Base-by-base conservation (phyloP, 345 rosid genomes). In the Linum tenue region DNA sequence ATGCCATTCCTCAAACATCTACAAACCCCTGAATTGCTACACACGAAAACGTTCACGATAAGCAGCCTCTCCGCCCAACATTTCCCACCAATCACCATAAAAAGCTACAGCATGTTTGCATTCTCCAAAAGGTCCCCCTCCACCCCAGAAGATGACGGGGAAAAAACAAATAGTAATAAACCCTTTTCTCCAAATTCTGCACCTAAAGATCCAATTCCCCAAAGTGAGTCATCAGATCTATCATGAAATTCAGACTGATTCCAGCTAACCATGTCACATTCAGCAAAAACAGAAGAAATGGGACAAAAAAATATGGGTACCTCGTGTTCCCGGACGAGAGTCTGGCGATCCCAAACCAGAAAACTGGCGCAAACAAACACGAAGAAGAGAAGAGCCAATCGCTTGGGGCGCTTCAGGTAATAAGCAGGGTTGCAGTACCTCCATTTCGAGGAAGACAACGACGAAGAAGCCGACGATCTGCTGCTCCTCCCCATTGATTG, bases 331-430 rank as follows among this genome's bases (percentile, higher is more conserved):
- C 84, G 71, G 59, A 86, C 63, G 73, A 92, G 91, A 73, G 87
- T 84, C 41, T 85, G 84, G 75, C 94, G 98, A 82, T 88, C 97
- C 98, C 97, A 92, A 3, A 90, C 70, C 22, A 90, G 55, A 56
- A 83, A 58, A 58, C 90, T 79, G 66, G 72, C 78, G 73, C 78
- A 73, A 36, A 92, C 83, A 63, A 92, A 92, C 42, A 75, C 75
- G 41, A 92, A 75, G 77, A 92, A 73, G 57, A 88, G 87, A 61
- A 86, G 65, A 73, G 95, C 91, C 65, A 86, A 67, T 55, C 92
- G 83, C 67, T 81, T 85, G 16, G 97, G 95, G 22, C 95, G 75
- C 77, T 84, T 84, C 37, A 90, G 83, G 72, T 86, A 92, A 79
- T 78, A 85, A 16, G 83, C 75, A 2, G 96, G 97, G 70, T 84